These are phyloP conservation scores for Saccharomycopsis javanensis DNA, from an alignment of 805 yeast genomes.

Conservation along the genomic window DNA sequence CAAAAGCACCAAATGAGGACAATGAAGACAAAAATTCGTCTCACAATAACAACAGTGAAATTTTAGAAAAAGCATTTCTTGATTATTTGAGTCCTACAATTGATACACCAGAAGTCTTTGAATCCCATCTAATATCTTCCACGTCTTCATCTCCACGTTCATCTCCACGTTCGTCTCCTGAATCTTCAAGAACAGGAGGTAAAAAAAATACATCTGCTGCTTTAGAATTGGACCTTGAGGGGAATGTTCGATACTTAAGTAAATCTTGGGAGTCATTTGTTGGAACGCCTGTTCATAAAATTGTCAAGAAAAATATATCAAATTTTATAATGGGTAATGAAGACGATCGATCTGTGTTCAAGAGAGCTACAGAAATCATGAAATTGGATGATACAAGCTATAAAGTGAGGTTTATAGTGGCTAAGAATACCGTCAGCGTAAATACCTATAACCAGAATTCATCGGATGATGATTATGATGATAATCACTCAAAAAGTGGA, in stretches of 20 bases:
- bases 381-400: conserved; percentile 64
- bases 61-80: not conserved
- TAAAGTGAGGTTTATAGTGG: conserved; percentile 60
- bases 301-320: conserved; percentile 48
- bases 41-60: not conserved
- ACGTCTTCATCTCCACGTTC: not conserved
- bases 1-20: not conserved
- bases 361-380: conserved; percentile 64
- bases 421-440: conserved; percentile 25
- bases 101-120: not conserved
- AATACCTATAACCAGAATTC: not conserved
- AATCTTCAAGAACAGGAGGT: conserved; percentile 31
- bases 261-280: conserved; percentile 72
- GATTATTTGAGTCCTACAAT: conserved; percentile 6
- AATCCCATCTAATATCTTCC: not conserved
- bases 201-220: conserved; percentile 66
- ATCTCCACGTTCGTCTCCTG: conserved; percentile 4
- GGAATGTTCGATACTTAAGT: conserved; percentile 66
- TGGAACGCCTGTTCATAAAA: conserved; percentile 50
- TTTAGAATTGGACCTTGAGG: conserved; percentile 72
- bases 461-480: conserved; percentile 11
- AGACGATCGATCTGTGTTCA: conserved; percentile 58
- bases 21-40: not conserved
- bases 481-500: conserved; percentile 3
- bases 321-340: conserved; percentile 55